Percentiles rank a stretch among this genome's conserved stretches.
These are phyloP conservation scores for Xylaria sp. DNA, from an alignment of 2,329 filamentous ascomycete genomes.

Conservation along the genomic window DNA sequence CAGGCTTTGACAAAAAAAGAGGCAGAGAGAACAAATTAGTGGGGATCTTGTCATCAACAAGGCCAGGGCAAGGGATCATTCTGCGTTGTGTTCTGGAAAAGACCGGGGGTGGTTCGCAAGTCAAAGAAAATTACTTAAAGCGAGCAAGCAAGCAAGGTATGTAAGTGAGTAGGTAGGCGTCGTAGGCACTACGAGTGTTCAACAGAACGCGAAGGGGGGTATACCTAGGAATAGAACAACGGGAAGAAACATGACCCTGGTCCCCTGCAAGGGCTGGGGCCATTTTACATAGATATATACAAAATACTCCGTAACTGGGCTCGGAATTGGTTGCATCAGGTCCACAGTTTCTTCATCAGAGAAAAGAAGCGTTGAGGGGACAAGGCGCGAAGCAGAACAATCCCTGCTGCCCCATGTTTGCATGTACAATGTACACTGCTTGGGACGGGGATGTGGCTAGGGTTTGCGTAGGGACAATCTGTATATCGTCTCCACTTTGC, in stretches of 20 bases:
- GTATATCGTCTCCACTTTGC: neutral
- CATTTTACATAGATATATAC: neutral
- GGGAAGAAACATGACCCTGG: slow-evolving; percentile 10
- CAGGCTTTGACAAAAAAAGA: slow-evolving; percentile 18
- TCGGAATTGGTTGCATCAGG: slow-evolving; percentile 12
- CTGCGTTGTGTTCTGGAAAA: slow-evolving; percentile 26
- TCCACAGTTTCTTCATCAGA: slow-evolving; percentile 2
- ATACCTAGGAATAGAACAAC: neutral
- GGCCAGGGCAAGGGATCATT: slow-evolving; percentile 1
- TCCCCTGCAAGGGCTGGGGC: neutral
- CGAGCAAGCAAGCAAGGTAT: neutral
- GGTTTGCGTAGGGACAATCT: neutral
- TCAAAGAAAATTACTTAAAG: neutral
- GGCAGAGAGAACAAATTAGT: slow-evolving; percentile 18
- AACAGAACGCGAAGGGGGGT: neutral
- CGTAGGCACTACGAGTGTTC: neutral
- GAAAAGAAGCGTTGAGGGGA: neutral
- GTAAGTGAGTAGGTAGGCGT: neutral
- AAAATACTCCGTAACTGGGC: neutral
- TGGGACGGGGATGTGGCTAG: neutral
- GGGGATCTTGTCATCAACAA: slow-evolving; percentile 8
- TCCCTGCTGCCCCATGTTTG: slow-evolving; percentile 16
- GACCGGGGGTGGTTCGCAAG: neutral
- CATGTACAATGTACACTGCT: neutral
- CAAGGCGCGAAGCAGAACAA: slow-evolving; percentile 5